Percentiles rank a stretch among this genome's conserved stretches.
Conservation (phyloP, 2,329 filamentous ascomycete genomes). For the Alternaria viburni region DNA sequence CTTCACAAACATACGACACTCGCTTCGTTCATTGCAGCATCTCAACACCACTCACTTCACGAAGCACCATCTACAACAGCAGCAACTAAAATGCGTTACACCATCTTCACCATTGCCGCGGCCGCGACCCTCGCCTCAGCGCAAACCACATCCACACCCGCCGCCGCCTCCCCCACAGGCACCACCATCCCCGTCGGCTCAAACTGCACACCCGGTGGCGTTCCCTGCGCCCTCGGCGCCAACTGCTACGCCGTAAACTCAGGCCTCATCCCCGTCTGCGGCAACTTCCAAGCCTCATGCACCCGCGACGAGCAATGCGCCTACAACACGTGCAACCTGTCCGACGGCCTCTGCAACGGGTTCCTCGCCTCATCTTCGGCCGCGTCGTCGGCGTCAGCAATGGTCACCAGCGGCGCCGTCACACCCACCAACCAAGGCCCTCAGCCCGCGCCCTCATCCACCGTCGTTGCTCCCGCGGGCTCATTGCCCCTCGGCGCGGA, state of each 20-base stretch:
- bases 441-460: slow-evolving; percentile 13
- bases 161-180: slow-evolving; percentile 8
- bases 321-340: slow-evolving; percentile 24
- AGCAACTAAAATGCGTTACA: slow-evolving; percentile 22
- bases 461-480: slow-evolving; percentile 18
- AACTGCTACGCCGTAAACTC: slow-evolving; percentile 26
- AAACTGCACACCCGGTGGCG: slow-evolving; percentile 16
- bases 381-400: slow-evolving; percentile 12
- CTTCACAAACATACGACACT: neutral
- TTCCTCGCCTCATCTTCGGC: slow-evolving; percentile 4
- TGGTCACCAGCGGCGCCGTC: neutral
- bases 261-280: slow-evolving; percentile 15
- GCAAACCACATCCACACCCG: slow-evolving; percentile 4
- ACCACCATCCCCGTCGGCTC: slow-evolving; percentile 15
- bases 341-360: slow-evolving; percentile 25
- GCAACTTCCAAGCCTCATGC: slow-evolving; percentile 29
- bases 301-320: slow-evolving; percentile 25
- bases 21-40: neutral
- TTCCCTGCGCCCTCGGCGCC: slow-evolving; percentile 20
- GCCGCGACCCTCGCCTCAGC: slow-evolving; percentile 16
- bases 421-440: slow-evolving; percentile 2
- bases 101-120: slow-evolving; percentile 18
- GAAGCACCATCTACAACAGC: neutral
- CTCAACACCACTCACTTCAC: neutral
- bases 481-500: slow-evolving; percentile 23